Evolutionary conservation across 2,329 filamentous ascomycete species (phyloP), one percentile per base, ranked within the genome.

Genomic region (Alternaria sp.): DNA sequence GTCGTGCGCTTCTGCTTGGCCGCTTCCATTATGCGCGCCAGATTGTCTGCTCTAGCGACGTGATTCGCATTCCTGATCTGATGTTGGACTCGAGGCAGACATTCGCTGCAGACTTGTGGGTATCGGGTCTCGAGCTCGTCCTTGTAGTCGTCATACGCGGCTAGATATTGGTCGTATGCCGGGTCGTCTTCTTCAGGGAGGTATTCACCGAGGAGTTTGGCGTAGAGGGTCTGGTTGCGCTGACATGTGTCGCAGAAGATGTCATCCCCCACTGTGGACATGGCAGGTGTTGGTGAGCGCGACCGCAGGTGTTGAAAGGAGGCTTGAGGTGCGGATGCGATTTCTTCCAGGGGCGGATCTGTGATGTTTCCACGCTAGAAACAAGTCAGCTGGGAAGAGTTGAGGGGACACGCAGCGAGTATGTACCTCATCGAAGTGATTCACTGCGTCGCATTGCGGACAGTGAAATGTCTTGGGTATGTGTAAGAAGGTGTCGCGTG

Each of bases 181-280:
- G 91, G 89, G 66, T 94, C 87, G 25, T 84, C 81, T 44, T 84
- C 80, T 22, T 86, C 81, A 0, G 90, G 89, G 2, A 96, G 85
- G 78, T 96, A 98, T 60, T 94, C 89, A 4, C 92, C 90, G 40
- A 98, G 83, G 0, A 89, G 88, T 44, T 89, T 86, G 34, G 89
- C 90, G 67, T 94, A 88, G 7, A 97, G 84, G 57, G 92, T 89
- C 77, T 99, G 95, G 77, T 99, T 98, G 77, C 93, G 92, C 53
- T 94, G 81, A 73, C 95, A 99, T 57, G 86, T 90, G 49, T 86
- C 81, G 84, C 95, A 99, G 77, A 90, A 90, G 59, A 86, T 78
- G 40, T 74, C 68, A 69, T 80, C 74, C 69, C 75, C 67, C 65
- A 67, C 40, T 43, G 61, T 43, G 8, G 63, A 51, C 65, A 72